phyloP scores from a whole-genome alignment of 139 green algal genomes.

The Zygnema circumcarinatum region DNA sequence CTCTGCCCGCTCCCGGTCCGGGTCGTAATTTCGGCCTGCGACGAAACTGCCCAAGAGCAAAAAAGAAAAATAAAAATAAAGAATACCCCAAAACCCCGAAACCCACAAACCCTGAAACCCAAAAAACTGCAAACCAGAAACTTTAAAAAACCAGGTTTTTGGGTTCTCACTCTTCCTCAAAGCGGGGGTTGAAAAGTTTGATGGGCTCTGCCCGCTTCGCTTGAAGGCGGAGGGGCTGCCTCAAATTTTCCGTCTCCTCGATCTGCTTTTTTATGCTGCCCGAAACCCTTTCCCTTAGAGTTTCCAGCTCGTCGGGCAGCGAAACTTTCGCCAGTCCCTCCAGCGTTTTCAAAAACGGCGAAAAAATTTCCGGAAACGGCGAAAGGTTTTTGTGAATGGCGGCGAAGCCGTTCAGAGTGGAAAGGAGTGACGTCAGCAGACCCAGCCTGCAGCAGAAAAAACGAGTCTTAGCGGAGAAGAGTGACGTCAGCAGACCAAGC shows the following conservation, averaged over 20 bases:
- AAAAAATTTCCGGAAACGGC: slow-evolving; percentile 69
- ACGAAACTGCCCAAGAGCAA: slow-evolving; percentile 41
- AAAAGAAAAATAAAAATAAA: slow-evolving; percentile 14
- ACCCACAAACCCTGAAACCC: background rate
- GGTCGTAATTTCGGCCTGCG: slow-evolving; percentile 64
- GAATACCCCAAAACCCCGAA: background rate
- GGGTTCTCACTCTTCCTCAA: slow-evolving; percentile 86
- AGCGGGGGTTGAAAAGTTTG: slow-evolving; percentile 86
- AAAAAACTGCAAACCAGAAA: too few relatives aligned
- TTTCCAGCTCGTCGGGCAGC: background rate
- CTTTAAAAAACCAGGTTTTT: too few relatives aligned
- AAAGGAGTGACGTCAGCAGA: slow-evolving; percentile 60
- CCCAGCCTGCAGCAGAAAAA: slow-evolving; percentile 56
- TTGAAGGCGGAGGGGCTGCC: slow-evolving; percentile 43
- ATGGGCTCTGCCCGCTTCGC: slow-evolving; percentile 45
- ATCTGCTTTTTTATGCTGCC: slow-evolving; percentile 19
- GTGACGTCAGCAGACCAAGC: slow-evolving; percentile 49
- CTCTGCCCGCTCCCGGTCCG: slow-evolving; percentile 64
- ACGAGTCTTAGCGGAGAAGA: slow-evolving; percentile 55
- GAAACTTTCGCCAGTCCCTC: slow-evolving; percentile 32
- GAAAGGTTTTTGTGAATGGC: slow-evolving; percentile 48
- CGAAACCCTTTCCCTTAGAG: slow-evolving; percentile 44
- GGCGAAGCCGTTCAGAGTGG: slow-evolving; percentile 52
- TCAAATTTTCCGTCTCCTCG: slow-evolving; percentile 7
- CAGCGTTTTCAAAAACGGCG: slow-evolving; percentile 40